Evolutionary conservation across 345 rosid genomes (phyloP).

Genomic region (Raphanus raphanistrum): DNA sequence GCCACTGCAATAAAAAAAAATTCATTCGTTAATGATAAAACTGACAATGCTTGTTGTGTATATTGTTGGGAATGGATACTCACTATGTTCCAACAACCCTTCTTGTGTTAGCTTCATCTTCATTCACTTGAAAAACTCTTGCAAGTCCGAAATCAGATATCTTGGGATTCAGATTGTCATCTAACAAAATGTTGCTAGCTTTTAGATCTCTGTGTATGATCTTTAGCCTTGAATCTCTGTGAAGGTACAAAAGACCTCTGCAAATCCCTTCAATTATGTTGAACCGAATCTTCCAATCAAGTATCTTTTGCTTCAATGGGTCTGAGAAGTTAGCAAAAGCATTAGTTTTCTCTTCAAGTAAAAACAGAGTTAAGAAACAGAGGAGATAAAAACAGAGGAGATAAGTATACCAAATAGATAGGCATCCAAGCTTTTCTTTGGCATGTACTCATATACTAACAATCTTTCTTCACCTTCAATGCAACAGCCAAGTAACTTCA

Average conservation of each 20-base stretch:
- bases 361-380: background rate
- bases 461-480: slow-evolving; percentile 56
- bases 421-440: slow-evolving; percentile 45
- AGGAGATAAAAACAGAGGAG: slow-evolving; percentile 12
- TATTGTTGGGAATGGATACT: slow-evolving; percentile 2
- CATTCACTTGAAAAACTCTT: slow-evolving; percentile 37
- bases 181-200: slow-evolving; percentile 52
- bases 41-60: background rate
- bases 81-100: slow-evolving; percentile 55
- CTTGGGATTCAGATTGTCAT: slow-evolving; percentile 49
- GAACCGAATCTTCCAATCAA: slow-evolving; percentile 47
- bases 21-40: background rate
- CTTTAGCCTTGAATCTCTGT: slow-evolving; percentile 51
- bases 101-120: slow-evolving; percentile 48
- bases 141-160: slow-evolving; percentile 59
- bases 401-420: slow-evolving; percentile 43
- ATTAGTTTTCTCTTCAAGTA: background rate
- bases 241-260: slow-evolving; percentile 53
- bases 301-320: slow-evolving; percentile 20
- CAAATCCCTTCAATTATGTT: slow-evolving; percentile 51
- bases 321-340: slow-evolving; percentile 24
- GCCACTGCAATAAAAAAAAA: slow-evolving; percentile 36
- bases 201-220: slow-evolving; percentile 58
- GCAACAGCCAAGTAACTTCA: slow-evolving; percentile 62
- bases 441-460: slow-evolving; percentile 57